Evolutionary conservation across 2,329 filamentous ascomycete genomes (phyloP).

Genomic region (Clonostachys sp.): DNA sequence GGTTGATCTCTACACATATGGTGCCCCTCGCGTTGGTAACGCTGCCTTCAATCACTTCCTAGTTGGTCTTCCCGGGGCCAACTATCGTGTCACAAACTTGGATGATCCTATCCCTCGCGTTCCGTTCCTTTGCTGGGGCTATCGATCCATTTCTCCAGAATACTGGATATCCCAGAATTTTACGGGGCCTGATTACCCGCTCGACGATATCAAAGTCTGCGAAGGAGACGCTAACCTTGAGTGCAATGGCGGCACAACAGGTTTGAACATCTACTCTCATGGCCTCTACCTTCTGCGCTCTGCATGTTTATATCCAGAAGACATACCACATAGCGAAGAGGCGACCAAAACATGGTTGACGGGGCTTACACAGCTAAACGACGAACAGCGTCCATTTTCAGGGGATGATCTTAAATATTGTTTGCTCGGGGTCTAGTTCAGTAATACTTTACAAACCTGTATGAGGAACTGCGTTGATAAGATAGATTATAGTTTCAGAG

Average conservation of each 20-base stretch:
- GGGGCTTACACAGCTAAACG: no score
- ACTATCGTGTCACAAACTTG: conserved; percentile 63
- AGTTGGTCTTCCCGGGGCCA: conserved; percentile 47
- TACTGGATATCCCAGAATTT: conserved; percentile 53
- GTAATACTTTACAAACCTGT: no score
- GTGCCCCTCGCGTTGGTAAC: conserved; percentile 64
- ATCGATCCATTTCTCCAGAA: conserved; percentile 65
- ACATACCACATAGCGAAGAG: no score
- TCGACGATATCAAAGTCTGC: conserved; percentile 40
- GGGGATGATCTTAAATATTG: no score
- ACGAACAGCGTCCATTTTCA: no score
- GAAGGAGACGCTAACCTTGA: conserved; percentile 35
- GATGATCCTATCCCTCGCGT: conserved; percentile 66
- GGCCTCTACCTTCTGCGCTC: conserved; percentile 34
- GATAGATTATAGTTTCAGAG: no score
- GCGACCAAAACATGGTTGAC: no score
- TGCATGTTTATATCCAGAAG: no score
- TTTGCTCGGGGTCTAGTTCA: no score
- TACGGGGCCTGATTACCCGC: conserved; percentile 25
- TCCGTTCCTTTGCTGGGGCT: conserved; percentile 56
- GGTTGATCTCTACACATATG: conserved; percentile 60
- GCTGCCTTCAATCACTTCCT: conserved; percentile 47
- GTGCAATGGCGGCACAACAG: conserved; percentile 45
- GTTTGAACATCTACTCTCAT: conserved; percentile 40
- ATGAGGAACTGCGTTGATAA: no score